phyloP scores from a whole-genome alignment of 768 basidiomycete genomes.

The Mycena haematopus region DNA sequence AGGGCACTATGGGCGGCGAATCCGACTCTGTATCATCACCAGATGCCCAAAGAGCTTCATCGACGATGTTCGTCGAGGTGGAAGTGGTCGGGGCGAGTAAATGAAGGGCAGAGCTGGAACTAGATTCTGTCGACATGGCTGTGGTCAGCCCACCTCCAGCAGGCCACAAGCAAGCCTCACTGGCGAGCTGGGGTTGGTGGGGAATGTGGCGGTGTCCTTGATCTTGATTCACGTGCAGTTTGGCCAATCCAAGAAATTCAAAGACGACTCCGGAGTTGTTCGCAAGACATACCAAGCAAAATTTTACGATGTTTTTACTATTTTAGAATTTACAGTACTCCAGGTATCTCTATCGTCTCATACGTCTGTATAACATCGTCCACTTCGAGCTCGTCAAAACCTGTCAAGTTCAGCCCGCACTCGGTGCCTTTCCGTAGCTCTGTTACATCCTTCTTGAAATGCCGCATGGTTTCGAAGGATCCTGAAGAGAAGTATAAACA shows the following conservation, averaged over 20 bases:
- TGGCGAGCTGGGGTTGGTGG: too few species aligned
- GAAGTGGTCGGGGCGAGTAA: conserved; percentile 18
- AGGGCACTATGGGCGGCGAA: conserved; percentile 22
- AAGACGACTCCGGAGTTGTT: too few species aligned
- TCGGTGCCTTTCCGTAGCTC: conserved; percentile 91
- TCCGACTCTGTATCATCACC: conserved; percentile 22
- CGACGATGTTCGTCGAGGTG: conserved; percentile 28
- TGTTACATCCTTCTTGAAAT: conserved; percentile 85
- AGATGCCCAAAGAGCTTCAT: conserved; percentile 19
- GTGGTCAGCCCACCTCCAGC: conserved; percentile 2
- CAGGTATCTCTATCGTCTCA: conserved; percentile 77
- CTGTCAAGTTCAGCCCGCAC: conserved; percentile 83
- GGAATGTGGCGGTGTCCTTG: not conserved
- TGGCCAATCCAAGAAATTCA: too few species aligned
- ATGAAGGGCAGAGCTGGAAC: conserved; percentile 6
- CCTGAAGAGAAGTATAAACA: conserved; percentile 51
- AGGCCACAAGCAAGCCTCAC: conserved; percentile 4
- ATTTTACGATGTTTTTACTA: conserved; percentile 7
- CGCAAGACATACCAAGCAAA: too few species aligned
- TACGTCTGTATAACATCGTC: conserved; percentile 86
- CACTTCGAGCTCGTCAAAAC: conserved; percentile 72
- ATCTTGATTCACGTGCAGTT: too few species aligned
- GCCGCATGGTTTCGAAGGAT: conserved; percentile 80
- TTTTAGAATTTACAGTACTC: conserved; percentile 56
- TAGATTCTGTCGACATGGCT: conserved; percentile 23